Base-by-base conservation (phyloP, 495 filamentous ascomycete species). In the Chlorociboria aeruginascens region DNA sequence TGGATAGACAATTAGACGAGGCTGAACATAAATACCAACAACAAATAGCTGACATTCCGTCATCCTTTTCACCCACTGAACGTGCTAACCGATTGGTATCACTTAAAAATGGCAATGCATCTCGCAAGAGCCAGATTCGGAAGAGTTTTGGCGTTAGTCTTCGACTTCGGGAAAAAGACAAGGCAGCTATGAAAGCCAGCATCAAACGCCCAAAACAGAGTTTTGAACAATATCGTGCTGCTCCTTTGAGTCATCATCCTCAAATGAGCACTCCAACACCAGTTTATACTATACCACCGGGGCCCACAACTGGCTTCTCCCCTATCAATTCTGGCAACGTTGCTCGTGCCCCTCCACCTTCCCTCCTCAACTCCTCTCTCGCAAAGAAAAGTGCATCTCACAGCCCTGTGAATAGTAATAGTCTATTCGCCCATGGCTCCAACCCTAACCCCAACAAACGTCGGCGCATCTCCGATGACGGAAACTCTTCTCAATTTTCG, bases 91-190 rank as follows among this genome's bases (percentile, higher is more conserved):
- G 44, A 16, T 7, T 45, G 2, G 20, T 32, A 3, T 53, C 49
- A 11, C 32, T 46, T n/a, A 56, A 53, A 28, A 56, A 55, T 39
- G 44, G n/a, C 7, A 45, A 53, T 35, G 46, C 56, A 9, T 50
- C 56, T 1, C 35, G 34, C 7, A 55, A 59, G 34, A 50, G 46
- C 16, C 49, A 53, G 17, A 56, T 59, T 30, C 46, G 56, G 13
- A 50, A 51, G 39, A 17, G n/a, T 8, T 53, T 51, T 32, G 48
- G 48, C 34, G 56, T 59, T 11, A 59, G 33, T 25, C 32, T 59
- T 13, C 46, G 56, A 28, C n/a, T 55, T 30, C 28, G 53, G 9
- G 46, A 55, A 11, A 49, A 40, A 13, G 51, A 58, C 30, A 58
- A 58, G 48, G 9, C 17, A 8, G 45, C 46, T 12, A 25, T 17